Percentiles rank a stretch among this genome's conserved stretches.
Evolutionary conservation across 192 early-diverging fungal genomes (phyloP).

Genomic region (Umbelopsis sp.): DNA sequence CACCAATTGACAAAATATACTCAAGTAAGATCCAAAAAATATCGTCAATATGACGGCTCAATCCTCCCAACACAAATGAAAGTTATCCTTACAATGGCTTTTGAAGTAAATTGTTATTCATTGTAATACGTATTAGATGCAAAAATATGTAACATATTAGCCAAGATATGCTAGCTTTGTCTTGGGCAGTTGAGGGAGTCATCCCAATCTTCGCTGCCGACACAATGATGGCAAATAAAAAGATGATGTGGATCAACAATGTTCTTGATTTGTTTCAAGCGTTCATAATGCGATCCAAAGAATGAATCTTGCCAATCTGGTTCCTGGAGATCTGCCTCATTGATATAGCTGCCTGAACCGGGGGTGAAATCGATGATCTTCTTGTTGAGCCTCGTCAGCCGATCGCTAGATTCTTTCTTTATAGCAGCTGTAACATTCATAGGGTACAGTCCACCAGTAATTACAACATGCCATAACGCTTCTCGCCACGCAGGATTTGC

Average conservation of each 20-base stretch:
- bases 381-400: neutral
- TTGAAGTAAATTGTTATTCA: no score
- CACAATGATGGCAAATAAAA: constrained; percentile 48
- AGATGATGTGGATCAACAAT: constrained; percentile 45
- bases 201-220: constrained; percentile 35
- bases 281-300: constrained; percentile 52
- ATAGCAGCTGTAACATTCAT: neutral
- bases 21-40: no score
- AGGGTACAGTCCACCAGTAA: neutral
- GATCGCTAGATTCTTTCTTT: neutral
- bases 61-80: no score
- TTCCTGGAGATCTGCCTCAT: constrained; percentile 50
- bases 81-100: no score
- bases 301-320: constrained; percentile 47
- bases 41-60: neutral
- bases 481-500: constrained; percentile 11
- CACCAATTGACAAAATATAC: no score
- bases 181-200: neutral
- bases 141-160: neutral
- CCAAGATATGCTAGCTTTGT: neutral
- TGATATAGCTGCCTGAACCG: constrained; percentile 48
- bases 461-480: neutral
- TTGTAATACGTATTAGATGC: neutral
- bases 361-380: constrained; percentile 38
- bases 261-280: constrained; percentile 45